Evolutionary conservation across 352 stramenopile genomes (phyloP), one percentile per base, ranked within the genome.

Genomic region (Globisporangium splendens): DNA sequence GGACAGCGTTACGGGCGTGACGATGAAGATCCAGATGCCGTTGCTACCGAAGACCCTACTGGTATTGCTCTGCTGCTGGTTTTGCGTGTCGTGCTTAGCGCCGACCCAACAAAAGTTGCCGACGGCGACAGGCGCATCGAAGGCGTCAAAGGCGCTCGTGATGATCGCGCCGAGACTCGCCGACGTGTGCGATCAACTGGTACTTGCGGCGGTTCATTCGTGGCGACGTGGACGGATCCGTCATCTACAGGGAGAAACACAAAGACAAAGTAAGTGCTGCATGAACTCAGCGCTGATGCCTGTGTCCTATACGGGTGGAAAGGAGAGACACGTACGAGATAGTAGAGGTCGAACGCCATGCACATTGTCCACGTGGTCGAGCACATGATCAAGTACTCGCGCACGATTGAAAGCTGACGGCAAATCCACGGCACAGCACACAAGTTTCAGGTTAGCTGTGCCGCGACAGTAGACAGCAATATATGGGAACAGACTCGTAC

Each of bases 301-400:
- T n/a, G n/a, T n/a, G n/a, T n/a, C n/a, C n/a, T n/a, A n/a, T n/a
- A n/a, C n/a, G n/a, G n/a, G n/a, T n/a, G n/a, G n/a, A n/a, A 35
- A 35, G 28, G 28, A 35, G 10, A 50, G 12, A 22, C 33, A 64
- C 68, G 50, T 66, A 88, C 77, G 35, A 91, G 64, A 43, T 83
- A 83, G 55, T 87, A 91, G 5, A 91, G 62, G 55, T 91, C 79
- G 22, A 89, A 54, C 1, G 79, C 82, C 53, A 84, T 91, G 53
- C 79, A 91, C 17, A 77, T 83, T 10, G 79, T 84, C 79, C 77
- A 91, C 13, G 71, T 68, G 8, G 66, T 88, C 17, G 82, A 87
- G 57, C 72, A 86, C 77, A 89, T 91, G 58, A 89, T 85, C 10
- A 89, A 54, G 46, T 88, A 91, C 50, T 91, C 82, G 15, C 82